These are phyloP conservation scores for Zelonia costaricensis DNA, from an alignment of 208 protist species.

Conservation along the genomic window DNA sequence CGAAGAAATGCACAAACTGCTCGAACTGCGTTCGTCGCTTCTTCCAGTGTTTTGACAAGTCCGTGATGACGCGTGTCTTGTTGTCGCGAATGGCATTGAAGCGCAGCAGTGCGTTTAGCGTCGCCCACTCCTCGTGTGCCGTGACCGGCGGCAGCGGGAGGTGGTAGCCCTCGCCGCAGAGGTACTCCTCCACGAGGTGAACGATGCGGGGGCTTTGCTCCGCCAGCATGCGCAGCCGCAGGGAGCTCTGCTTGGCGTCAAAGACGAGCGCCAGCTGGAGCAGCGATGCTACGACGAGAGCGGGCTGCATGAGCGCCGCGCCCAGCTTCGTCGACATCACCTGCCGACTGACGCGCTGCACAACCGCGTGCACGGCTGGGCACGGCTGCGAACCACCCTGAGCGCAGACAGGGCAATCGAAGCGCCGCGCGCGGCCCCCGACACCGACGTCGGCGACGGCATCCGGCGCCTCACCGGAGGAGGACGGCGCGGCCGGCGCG, in stretches of 20 bases:
- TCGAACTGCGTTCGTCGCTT: conserved; percentile 81
- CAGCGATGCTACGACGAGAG: conserved; percentile 64
- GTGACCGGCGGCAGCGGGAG: conserved; percentile 70
- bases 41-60: conserved; percentile 86
- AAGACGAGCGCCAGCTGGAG: conserved; percentile 78
- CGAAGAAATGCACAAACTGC: conserved; percentile 87
- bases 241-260: conserved; percentile 76
- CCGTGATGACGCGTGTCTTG: conserved; percentile 81
- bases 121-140: conserved; percentile 78
- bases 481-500: background rate
- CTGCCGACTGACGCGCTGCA: conserved; percentile 32
- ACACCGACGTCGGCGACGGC: too few relatives aligned
- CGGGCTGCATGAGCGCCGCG: conserved; percentile 61
- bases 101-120: conserved; percentile 58
- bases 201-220: conserved; percentile 62
- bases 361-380: conserved; percentile 23
- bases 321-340: conserved; percentile 42
- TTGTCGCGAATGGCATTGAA: conserved; percentile 90
- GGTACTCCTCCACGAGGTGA: conserved; percentile 57
- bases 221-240: conserved; percentile 73
- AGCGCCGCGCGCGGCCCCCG: conserved; percentile 17
- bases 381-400: conserved; percentile 46
- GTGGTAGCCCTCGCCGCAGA: conserved; percentile 87
- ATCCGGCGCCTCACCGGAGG: background rate
- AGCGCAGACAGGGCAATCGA: conserved; percentile 35